Conservation (phyloP, 2,329 filamentous ascomycete genomes). For the Talaromyces sp. region DNA sequence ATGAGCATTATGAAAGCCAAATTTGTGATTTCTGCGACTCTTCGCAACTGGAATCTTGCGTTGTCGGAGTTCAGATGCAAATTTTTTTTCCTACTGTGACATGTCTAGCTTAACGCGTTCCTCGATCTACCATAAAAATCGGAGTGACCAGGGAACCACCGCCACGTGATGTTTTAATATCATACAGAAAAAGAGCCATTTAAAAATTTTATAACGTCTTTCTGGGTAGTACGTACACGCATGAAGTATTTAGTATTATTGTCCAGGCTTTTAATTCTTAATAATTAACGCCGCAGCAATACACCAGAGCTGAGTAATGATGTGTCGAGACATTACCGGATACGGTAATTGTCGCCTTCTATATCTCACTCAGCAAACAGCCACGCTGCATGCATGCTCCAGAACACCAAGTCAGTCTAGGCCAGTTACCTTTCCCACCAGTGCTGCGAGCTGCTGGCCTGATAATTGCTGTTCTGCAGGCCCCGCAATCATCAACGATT, state of each 20-base stretch:
- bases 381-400: neutral
- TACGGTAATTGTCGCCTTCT: neutral
- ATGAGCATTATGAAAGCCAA: slow-evolving; percentile 29
- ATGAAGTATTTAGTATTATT: no score
- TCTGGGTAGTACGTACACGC: neutral
- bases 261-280: no score
- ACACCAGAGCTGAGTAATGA: neutral
- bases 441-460: neutral
- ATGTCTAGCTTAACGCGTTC: slow-evolving; percentile 35
- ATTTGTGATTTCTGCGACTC: slow-evolving; percentile 2
- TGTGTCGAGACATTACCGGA: neutral
- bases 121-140: slow-evolving; percentile 21
- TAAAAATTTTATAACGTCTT: slow-evolving; percentile 24
- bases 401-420: neutral
- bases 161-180: slow-evolving; percentile 38
- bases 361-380: neutral
- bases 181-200: slow-evolving; percentile 27
- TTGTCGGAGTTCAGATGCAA: neutral
- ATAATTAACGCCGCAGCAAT: neutral
- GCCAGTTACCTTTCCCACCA: neutral
- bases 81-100: slow-evolving; percentile 24
- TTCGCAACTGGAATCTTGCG: slow-evolving; percentile 3
- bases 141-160: slow-evolving; percentile 27
- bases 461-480: neutral
- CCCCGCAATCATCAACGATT: neutral